Conservation (phyloP, 345 rosid species). For the Leavenworthia alabamica region DNA sequence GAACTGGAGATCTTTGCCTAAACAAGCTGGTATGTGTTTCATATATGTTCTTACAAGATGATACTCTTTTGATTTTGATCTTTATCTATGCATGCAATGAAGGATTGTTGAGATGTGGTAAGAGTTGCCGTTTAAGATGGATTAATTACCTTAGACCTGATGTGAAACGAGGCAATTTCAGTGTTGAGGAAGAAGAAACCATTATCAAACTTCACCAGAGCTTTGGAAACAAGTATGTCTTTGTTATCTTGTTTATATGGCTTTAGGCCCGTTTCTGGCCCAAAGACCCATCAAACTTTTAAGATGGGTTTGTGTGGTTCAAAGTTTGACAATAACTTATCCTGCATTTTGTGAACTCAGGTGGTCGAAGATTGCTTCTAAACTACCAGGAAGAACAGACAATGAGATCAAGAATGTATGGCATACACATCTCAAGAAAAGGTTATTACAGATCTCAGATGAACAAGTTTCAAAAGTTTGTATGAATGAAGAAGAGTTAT, state of each 20-base stretch:
- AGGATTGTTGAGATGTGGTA: constrained; percentile 37
- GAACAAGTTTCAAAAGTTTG: constrained; percentile 25
- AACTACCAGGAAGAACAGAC: constrained; percentile 44
- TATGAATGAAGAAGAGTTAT: constrained; percentile 21
- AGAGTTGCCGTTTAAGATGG: constrained; percentile 35
- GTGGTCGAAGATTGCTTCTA: constrained; percentile 50
- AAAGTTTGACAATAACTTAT: not conserved
- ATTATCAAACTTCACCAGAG: constrained; percentile 32
- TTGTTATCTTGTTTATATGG: not conserved
- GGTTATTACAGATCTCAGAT: constrained; percentile 7
- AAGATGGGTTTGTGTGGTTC: constrained; percentile 15
- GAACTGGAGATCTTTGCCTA: constrained; percentile 64
- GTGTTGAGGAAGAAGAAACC: constrained; percentile 31
- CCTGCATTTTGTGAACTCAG: constrained; percentile 19
- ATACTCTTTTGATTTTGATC: constrained; percentile 10
- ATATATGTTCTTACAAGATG: too few species aligned
- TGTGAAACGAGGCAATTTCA: constrained; percentile 34
- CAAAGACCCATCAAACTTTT: too few species aligned
- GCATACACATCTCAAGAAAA: constrained; percentile 50
- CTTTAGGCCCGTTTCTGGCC: too few species aligned
- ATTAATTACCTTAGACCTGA: constrained; percentile 36
- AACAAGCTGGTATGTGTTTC: constrained; percentile 67
- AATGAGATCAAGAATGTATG: constrained; percentile 57
- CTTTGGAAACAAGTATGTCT: constrained; percentile 30
- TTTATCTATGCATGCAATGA: constrained; percentile 17